Conservation (phyloP, 2,329 filamentous ascomycete genomes). For the Hypoxylon sp. region DNA sequence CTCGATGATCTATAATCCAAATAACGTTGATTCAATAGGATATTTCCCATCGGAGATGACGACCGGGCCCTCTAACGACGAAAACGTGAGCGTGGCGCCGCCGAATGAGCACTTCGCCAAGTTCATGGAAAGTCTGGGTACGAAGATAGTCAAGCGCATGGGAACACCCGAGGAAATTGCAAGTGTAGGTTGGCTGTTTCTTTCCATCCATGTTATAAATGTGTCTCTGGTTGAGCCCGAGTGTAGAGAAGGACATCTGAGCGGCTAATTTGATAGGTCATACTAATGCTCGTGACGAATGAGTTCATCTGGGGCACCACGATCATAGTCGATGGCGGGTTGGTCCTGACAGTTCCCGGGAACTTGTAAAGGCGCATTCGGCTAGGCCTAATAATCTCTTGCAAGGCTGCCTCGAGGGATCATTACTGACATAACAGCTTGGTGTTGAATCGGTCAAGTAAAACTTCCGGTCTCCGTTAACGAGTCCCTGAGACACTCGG, state of each 20-base stretch:
- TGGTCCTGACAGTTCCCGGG: constrained; percentile 42
- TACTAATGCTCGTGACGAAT: constrained; percentile 50
- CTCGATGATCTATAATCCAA: neutral
- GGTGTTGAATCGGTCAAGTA: no score
- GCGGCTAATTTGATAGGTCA: constrained; percentile 28
- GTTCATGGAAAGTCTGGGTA: constrained; percentile 42
- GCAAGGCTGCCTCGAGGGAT: neutral
- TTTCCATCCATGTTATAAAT: neutral
- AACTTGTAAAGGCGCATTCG: constrained; percentile 38
- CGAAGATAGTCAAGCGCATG: constrained; percentile 47
- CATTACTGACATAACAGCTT: no score
- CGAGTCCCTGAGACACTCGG: neutral
- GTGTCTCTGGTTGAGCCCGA: neutral
- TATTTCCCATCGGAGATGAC: constrained; percentile 54
- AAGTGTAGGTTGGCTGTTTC: constrained; percentile 44
- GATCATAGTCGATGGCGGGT: constrained; percentile 49
- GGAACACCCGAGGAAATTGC: constrained; percentile 49
- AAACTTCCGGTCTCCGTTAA: no score
- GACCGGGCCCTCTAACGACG: constrained; percentile 41
- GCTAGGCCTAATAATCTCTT: neutral
- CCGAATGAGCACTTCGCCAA: constrained; percentile 37
- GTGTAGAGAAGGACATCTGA: neutral
- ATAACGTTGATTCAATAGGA: constrained; percentile 33
- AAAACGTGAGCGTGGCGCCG: constrained; percentile 45
- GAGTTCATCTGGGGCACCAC: constrained; percentile 52